phyloP scores from a whole-genome alignment of 2,329 filamentous ascomycete species.

The Pseudogymnoascus sp. region DNA sequence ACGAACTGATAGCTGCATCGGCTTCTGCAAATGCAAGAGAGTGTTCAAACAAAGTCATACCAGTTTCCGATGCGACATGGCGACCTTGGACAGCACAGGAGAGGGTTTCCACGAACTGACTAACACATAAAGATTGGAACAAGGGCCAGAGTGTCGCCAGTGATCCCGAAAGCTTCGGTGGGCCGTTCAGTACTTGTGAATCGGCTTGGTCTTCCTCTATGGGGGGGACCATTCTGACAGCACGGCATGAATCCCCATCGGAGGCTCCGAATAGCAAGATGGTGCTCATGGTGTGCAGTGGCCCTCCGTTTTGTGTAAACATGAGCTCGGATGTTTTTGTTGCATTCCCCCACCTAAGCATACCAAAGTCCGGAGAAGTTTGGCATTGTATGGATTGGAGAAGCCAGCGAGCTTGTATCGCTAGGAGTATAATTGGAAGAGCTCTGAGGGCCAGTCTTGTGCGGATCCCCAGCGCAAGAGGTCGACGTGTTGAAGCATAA shows the following conservation, averaged over 20 bases:
- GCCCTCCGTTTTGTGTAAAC: slow-evolving; percentile 60
- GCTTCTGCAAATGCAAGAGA: slow-evolving; percentile 94
- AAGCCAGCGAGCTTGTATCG: slow-evolving; percentile 59
- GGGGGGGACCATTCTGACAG: slow-evolving; percentile 61
- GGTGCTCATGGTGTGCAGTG: slow-evolving; percentile 66
- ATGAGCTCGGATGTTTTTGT: slow-evolving; percentile 59
- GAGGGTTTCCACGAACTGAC: slow-evolving; percentile 83
- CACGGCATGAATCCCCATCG: slow-evolving; percentile 66
- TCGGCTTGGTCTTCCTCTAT: slow-evolving; percentile 37
- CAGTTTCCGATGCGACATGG: slow-evolving; percentile 72
- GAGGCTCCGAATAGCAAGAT: slow-evolving; percentile 63
- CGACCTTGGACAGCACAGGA: slow-evolving; percentile 82
- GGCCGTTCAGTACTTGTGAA: slow-evolving; percentile 18
- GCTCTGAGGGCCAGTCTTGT: slow-evolving; percentile 62
- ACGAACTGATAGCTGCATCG: slow-evolving; percentile 75
- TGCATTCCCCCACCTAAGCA: slow-evolving; percentile 61
- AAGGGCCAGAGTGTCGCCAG: slow-evolving; percentile 68
- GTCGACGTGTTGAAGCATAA: slow-evolving; percentile 79
- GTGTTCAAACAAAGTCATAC: slow-evolving; percentile 95
- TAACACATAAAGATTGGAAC: slow-evolving; percentile 61
- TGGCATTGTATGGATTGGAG: slow-evolving; percentile 88
- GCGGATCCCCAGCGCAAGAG: slow-evolving; percentile 67
- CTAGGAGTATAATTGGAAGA: slow-evolving; percentile 61
- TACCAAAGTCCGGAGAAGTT: slow-evolving; percentile 64
- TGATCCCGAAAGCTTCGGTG: slow-evolving; percentile 49